These are phyloP conservation scores for Dillenia suffruticosa DNA, from an alignment of 164 flowering plant species.

Conservation along the genomic window DNA sequence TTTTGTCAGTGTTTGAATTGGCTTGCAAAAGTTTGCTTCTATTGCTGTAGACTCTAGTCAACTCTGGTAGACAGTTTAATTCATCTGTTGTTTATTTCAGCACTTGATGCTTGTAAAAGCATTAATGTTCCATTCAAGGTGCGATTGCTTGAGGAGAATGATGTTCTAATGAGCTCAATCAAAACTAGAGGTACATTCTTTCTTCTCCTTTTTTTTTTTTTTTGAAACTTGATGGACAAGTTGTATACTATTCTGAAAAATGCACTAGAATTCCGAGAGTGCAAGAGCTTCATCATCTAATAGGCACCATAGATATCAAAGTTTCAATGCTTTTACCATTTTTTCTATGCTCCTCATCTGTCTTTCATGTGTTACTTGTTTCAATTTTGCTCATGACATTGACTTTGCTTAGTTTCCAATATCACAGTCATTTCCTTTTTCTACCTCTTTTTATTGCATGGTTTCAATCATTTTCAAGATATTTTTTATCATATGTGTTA, in stretches of 20 bases:
- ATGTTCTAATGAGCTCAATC: slow-evolving; percentile 50
- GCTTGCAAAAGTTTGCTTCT: background rate
- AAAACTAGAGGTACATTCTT: slow-evolving; percentile 44
- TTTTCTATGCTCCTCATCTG: background rate
- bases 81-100: slow-evolving; percentile 32
- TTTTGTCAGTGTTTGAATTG: background rate
- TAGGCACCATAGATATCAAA: no score
- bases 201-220: background rate
- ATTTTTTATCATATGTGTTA: no score
- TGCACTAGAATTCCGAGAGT: background rate
- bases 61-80: background rate
- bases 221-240: background rate
- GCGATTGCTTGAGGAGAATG: slow-evolving; percentile 52
- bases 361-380: background rate
- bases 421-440: no score
- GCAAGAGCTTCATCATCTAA: no score
- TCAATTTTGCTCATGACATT: background rate
- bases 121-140: slow-evolving; percentile 41
- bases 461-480: no score
- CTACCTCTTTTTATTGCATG: no score
- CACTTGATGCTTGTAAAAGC: slow-evolving; percentile 51
- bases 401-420: no score
- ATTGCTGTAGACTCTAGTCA: background rate
- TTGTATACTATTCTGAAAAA: background rate
- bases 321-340: background rate